Conservation (phyloP, 768 basidiomycete genomes). For the Boletus bicolor region DNA sequence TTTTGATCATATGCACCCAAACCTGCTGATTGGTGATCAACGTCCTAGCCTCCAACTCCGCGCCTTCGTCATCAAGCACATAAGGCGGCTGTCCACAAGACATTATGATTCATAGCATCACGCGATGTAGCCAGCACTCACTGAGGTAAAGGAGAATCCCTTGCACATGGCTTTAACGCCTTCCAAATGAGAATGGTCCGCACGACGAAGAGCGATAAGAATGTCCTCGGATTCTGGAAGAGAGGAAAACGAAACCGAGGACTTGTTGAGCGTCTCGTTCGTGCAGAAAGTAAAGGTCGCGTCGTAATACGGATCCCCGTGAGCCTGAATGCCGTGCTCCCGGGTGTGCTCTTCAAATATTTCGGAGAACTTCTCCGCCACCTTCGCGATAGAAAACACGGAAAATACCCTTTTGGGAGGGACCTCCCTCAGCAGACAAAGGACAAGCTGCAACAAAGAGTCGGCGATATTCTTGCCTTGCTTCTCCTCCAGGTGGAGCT, state of each 20-base stretch:
- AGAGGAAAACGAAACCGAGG: background rate
- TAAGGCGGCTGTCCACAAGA: conserved; percentile 51
- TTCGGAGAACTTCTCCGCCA: conserved; percentile 45
- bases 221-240: conserved; percentile 12
- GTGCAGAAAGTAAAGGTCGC: conserved; percentile 60
- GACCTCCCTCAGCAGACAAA: conserved; percentile 35
- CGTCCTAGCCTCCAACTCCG: conserved; percentile 47
- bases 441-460: conserved; percentile 43
- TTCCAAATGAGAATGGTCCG: conserved; percentile 28
- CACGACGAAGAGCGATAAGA: conserved; percentile 33
- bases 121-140: conserved; percentile 30
- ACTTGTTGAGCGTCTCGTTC: conserved; percentile 33
- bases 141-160: conserved; percentile 57
- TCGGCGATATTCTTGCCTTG: conserved; percentile 31
- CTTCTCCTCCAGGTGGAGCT: conserved; percentile 28
- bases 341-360: conserved; percentile 40
- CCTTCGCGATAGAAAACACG: conserved; percentile 52
- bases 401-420: conserved; percentile 53
- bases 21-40: conserved; percentile 47
- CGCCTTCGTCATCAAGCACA: conserved; percentile 38
- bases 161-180: conserved; percentile 47
- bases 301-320: conserved; percentile 53
- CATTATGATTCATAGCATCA: background rate
- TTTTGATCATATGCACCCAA: conserved; percentile 59
- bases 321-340: conserved; percentile 21